Conservation (phyloP, 1,284 basidiomycete species). For the Golubevia sp. region DNA sequence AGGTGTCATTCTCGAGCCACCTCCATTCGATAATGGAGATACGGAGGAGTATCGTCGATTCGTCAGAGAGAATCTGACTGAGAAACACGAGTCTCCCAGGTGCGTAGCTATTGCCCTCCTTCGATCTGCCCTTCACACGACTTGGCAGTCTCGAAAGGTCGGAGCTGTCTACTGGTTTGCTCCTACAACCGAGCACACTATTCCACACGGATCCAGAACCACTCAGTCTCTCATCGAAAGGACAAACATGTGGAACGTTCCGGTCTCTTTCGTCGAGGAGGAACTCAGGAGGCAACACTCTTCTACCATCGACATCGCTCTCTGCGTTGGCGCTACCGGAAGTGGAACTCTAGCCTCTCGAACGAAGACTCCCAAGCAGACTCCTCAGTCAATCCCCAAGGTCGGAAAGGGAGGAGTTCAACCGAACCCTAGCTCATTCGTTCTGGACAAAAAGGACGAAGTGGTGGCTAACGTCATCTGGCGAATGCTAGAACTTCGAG, state of each 20-base stretch:
- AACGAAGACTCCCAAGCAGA: constrained; percentile 31
- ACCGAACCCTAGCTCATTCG: neutral
- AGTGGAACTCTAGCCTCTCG: constrained; percentile 37
- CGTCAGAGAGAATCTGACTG: constrained; percentile 92
- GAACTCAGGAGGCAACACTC: constrained; percentile 53
- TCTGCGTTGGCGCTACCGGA: constrained; percentile 53
- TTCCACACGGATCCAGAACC: constrained; percentile 12
- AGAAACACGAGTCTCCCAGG: constrained; percentile 82
- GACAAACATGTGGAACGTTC: constrained; percentile 51
- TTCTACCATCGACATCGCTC: constrained; percentile 54
- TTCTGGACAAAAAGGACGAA: constrained; percentile 58
- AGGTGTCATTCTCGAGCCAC: constrained; percentile 78
- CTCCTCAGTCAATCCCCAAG: neutral
- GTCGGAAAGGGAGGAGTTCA: neutral
- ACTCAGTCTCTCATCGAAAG: constrained; percentile 47
- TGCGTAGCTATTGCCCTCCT: constrained; percentile 73
- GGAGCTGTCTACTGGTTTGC: constrained; percentile 47
- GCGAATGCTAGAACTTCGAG: constrained; percentile 53
- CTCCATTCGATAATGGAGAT: constrained; percentile 92
- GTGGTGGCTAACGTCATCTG: constrained; percentile 58
- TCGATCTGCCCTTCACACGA: constrained; percentile 42
- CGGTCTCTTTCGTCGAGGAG: constrained; percentile 47
- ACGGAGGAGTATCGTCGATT: constrained; percentile 91
- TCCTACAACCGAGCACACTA: neutral
- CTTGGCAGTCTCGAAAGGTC: constrained; percentile 51